A percentile compares a stretch with the other conserved stretches of the same genome.
Evolutionary conservation across 495 filamentous ascomycete genomes (phyloP).

Genomic region (Neurospora discreta): DNA sequence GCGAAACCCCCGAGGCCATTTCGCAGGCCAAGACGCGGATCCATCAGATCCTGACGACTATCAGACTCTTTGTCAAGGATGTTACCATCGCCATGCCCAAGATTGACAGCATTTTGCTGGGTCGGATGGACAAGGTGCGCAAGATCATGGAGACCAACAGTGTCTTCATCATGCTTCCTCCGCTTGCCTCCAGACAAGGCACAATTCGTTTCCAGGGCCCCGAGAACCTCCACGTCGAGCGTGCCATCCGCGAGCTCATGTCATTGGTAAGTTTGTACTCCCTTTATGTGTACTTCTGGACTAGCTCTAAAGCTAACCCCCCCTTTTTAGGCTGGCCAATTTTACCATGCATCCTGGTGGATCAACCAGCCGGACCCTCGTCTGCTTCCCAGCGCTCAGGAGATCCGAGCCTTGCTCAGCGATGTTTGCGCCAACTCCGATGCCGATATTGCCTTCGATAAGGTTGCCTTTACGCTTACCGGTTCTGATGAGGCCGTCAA

Average conservation of each 20-base stretch:
- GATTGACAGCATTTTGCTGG: conserved; percentile 84
- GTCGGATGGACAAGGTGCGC: conserved; percentile 86
- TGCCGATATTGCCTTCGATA: conserved; percentile 88
- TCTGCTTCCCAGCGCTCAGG: conserved; percentile 59
- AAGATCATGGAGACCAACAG: conserved; percentile 97
- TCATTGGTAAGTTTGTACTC: conserved; percentile 50
- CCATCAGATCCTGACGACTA: conserved; percentile 62
- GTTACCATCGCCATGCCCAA: conserved; percentile 76
- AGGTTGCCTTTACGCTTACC: conserved; percentile 83
- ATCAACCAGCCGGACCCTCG: conserved; percentile 65
- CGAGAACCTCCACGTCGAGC: conserved; percentile 86
- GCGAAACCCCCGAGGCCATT: conserved; percentile 69
- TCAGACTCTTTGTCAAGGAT: conserved; percentile 84
- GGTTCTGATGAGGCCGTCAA: conserved; percentile 95
- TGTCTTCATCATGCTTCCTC: conserved; percentile 82
- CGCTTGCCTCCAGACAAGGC: conserved; percentile 67
- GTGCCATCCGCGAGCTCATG: conserved; percentile 92
- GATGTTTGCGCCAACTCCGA: conserved; percentile 95
- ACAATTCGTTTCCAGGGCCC: conserved; percentile 81
- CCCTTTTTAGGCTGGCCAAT: conserved; percentile 67
- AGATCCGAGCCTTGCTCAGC: conserved; percentile 80
- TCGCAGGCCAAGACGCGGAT: conserved; percentile 78
- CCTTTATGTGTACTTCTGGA: background rate
- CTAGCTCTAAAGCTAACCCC: conserved; percentile 19
- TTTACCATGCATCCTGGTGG: conserved; percentile 96